Percentiles rank a stretch among this genome's conserved stretches.
These are phyloP conservation scores for Andrographis paniculata DNA, from an alignment of 305 asterid genomes.

Conservation along the genomic window DNA sequence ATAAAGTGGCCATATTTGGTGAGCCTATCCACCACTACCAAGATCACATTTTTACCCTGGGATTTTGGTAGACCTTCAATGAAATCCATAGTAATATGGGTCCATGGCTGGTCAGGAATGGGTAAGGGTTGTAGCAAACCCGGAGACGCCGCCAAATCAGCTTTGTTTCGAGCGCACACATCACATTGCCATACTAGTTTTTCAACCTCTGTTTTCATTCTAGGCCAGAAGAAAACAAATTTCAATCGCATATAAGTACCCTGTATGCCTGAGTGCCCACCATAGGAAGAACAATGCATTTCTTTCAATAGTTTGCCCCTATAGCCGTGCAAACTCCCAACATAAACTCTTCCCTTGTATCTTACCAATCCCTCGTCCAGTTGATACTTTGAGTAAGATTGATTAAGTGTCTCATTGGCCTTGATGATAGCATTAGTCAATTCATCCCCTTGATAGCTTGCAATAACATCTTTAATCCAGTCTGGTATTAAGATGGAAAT, in stretches of 20 bases:
- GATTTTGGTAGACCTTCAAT: neutral
- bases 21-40: neutral
- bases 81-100: constrained; percentile 2
- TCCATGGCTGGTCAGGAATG: neutral
- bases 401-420: too few relatives aligned
- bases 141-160: neutral
- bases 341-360: too few relatives aligned
- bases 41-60: neutral
- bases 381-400: too few relatives aligned
- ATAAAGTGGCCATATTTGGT: constrained; percentile 5
- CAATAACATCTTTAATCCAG: too few relatives aligned
- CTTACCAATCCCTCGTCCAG: too few relatives aligned
- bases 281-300: too few relatives aligned
- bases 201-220: neutral
- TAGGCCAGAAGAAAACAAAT: neutral
- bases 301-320: too few relatives aligned
- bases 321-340: too few relatives aligned
- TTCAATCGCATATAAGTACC: too few relatives aligned
- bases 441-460: too few relatives aligned
- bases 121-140: constrained; percentile 2
- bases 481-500: too few relatives aligned
- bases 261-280: too few relatives aligned
- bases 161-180: neutral
- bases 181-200: neutral
- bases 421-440: neutral